A percentile compares a stretch with the other conserved stretches of the same genome.
phyloP scores from a whole-genome alignment of 306 rosid species.

The Sicyos edulis region DNA sequence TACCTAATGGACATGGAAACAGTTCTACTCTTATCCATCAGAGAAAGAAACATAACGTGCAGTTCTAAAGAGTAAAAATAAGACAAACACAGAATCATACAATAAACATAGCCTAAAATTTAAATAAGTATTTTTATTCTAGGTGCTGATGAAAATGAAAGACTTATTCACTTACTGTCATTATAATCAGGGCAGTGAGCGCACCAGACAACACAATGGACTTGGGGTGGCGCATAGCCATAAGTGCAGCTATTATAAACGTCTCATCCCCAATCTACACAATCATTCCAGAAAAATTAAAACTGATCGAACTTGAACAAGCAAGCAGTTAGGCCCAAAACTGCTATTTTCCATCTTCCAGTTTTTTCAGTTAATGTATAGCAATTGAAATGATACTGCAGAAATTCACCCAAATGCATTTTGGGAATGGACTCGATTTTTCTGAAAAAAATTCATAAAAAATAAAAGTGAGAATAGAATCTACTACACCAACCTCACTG shows the following conservation, averaged over 20 bases:
- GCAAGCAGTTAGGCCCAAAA: not conserved
- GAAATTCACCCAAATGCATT: not conserved
- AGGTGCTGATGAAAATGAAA: not conserved
- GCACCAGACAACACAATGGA: constrained; percentile 95
- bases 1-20: constrained; percentile 51
- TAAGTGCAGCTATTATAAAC: constrained; percentile 94
- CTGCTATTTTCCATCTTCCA: not conserved
- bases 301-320: not conserved
- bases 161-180: constrained; percentile 56
- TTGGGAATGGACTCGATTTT: not conserved
- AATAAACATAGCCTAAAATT: constrained; percentile 11
- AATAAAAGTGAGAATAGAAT: not conserved
- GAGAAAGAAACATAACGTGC: constrained; percentile 25
- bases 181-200: constrained; percentile 72
- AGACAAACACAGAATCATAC: constrained; percentile 22
- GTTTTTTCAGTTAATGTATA: not conserved
- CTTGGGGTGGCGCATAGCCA: constrained; percentile 99
- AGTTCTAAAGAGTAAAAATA: constrained; percentile 25
- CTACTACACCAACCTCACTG: constrained; percentile 71
- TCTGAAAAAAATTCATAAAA: not conserved
- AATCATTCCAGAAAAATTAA: constrained; percentile 18
- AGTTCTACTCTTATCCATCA: constrained; percentile 29
- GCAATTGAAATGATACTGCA: not conserved
- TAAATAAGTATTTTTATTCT: constrained; percentile 19
- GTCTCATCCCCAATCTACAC: constrained; percentile 98